Conservation (phyloP, 176 grass and related monocot genomes). For the Saccharum officinarum region DNA sequence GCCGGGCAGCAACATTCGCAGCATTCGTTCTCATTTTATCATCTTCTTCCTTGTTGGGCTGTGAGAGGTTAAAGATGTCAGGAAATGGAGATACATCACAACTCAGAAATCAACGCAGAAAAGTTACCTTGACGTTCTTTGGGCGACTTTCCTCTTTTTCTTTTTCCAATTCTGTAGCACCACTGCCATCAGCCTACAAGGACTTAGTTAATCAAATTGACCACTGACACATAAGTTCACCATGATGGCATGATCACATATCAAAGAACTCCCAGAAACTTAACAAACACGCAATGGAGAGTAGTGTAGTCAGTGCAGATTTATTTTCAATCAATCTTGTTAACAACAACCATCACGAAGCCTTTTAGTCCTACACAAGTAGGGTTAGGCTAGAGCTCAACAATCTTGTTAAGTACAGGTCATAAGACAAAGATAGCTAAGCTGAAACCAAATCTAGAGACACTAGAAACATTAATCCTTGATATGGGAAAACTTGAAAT, state of each 20-base stretch:
- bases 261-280: neutral
- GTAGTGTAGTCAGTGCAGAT: neutral
- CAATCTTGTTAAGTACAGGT: constrained; percentile 4
- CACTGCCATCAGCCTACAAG: constrained; percentile 61
- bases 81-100: constrained; percentile 23
- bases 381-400: neutral
- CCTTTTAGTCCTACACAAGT: neutral
- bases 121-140: constrained; percentile 82
- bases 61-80: constrained; percentile 31
- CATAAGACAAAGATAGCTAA: constrained; percentile 5
- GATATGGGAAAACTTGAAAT: neutral
- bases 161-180: constrained; percentile 64
- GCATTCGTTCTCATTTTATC: constrained; percentile 97
- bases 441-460: constrained; percentile 6
- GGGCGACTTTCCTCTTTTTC: constrained; percentile 86
- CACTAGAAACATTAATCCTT: neutral
- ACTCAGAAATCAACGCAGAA: neutral
- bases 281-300: neutral
- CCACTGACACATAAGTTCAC: neutral
- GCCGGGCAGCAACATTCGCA: constrained; percentile 89
- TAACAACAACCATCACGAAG: neutral
- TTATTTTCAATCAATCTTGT: constrained; percentile 14
- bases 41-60: constrained; percentile 98
- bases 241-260: neutral
- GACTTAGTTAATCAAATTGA: constrained; percentile 14